Conservation (phyloP, 2,329 filamentous ascomycete genomes). For the Bipolaris sorokiniana region DNA sequence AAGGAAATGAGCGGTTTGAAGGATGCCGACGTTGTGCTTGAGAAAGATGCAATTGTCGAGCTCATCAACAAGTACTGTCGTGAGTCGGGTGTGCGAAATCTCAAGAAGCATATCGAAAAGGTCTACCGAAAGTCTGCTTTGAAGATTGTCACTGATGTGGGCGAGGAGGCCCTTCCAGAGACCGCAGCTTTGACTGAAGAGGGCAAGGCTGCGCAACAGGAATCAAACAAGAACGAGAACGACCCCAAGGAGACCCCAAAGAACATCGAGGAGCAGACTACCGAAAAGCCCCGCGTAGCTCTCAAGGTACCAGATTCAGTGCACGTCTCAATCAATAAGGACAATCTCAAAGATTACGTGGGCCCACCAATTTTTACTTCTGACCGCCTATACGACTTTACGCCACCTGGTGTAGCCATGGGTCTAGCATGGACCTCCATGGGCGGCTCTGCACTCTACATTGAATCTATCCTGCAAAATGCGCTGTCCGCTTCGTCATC, state of each 20-base stretch:
- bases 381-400: slow-evolving; percentile 91
- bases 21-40: slow-evolving; percentile 86
- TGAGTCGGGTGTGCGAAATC: slow-evolving; percentile 93
- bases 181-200: slow-evolving; percentile 83
- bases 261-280: slow-evolving; percentile 64
- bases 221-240: slow-evolving; percentile 69
- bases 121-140: slow-evolving; percentile 96
- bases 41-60: slow-evolving; percentile 87
- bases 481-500: slow-evolving; percentile 75
- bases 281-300: slow-evolving; percentile 72
- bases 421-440: slow-evolving; percentile 97
- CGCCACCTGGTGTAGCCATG: slow-evolving; percentile 94
- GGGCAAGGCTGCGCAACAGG: slow-evolving; percentile 77
- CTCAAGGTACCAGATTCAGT: slow-evolving; percentile 86
- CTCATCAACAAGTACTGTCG: slow-evolving; percentile 98
- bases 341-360: slow-evolving; percentile 95
- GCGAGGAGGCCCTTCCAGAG: slow-evolving; percentile 81
- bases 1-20: slow-evolving; percentile 92
- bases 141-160: slow-evolving; percentile 94
- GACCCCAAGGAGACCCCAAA: slow-evolving; percentile 68
- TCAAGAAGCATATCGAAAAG: slow-evolving; percentile 99
- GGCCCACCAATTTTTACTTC: slow-evolving; percentile 95
- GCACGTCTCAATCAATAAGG: slow-evolving; percentile 83
- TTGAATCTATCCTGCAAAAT: slow-evolving; percentile 93
- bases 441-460: slow-evolving; percentile 94